Base-by-base conservation (phyloP, 2,329 filamentous ascomycete species). In the Fusarium sp. region DNA sequence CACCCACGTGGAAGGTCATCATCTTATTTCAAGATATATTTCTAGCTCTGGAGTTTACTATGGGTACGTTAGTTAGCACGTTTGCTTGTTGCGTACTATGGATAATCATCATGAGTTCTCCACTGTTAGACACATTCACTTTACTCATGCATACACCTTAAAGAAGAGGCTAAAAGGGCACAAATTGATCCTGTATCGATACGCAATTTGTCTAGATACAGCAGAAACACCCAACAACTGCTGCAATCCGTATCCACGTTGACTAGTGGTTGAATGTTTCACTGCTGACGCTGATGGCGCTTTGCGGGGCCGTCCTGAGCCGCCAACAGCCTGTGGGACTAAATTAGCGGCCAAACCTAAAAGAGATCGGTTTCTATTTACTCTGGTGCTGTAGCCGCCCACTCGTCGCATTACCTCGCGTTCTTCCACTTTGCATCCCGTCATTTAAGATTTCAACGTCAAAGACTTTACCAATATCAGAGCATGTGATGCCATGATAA, bases 341-440 rank as follows among this genome's bases (percentile, higher is more conserved):
- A 57, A 66, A 26, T 61, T 57, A 62, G 56, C 50, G 48, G 40
- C 65, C 66, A 69, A 63, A 56, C 66, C 66, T 49, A 70, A 67
- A 63, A 55, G 44, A 69, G 61, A 45, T 60, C 49, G 34, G 55
- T 53, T 63, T 68, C 66, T 68, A 64, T 69, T 70, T 70, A 67
- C 66, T 69, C 40, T 26, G 18, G 28, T 26, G 10, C 39, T 46
- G 49, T 48, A 64, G 49, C 67, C 63, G 62, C 67, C 63, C 63
- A 68, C 61, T 49, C 50, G 49, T 65, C 67, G 67, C 67, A 57
- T 64, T 63, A 42, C 52, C 48, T 67, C 58, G 53, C 64, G 46
- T 73, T 65, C 71, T 71, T 58, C 52, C 50, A 43, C 69, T 57
- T 49, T 40, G 49, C 55, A 63, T 67, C 44, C n/a, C 42, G 44